Evolutionary conservation across 2,329 filamentous ascomycete species (phyloP).

Genomic region (Neofusicoccum sp.): DNA sequence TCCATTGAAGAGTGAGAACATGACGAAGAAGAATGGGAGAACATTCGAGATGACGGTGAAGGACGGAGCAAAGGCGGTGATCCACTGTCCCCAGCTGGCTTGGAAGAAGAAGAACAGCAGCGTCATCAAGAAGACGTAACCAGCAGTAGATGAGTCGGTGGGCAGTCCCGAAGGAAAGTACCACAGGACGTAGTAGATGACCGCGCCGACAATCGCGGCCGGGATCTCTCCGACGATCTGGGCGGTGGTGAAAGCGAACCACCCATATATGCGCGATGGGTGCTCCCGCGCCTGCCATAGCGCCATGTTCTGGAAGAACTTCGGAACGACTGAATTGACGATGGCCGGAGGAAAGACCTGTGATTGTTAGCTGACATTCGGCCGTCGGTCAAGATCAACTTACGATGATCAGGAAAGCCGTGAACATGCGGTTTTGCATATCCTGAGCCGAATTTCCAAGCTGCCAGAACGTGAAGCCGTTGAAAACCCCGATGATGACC

Average conservation of each 20-base stretch:
- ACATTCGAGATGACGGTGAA: conserved; percentile 75
- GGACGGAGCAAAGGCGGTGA: conserved; percentile 74
- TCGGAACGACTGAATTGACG: conserved; percentile 72
- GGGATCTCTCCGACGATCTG: conserved; percentile 73
- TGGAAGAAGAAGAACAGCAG: conserved; percentile 76
- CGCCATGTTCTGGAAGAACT: conserved; percentile 70
- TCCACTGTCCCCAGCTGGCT: conserved; percentile 77
- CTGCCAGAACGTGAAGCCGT: conserved; percentile 75
- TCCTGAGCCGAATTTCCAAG: conserved; percentile 64
- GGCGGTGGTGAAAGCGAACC: conserved; percentile 72
- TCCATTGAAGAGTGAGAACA: conserved; percentile 74
- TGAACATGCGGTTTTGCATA: conserved; percentile 78
- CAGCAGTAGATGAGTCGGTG: conserved; percentile 61
- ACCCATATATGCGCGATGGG: conserved; percentile 73
- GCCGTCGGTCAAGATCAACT: too few species aligned
- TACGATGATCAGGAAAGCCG: conserved; percentile 58
- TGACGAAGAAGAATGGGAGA: conserved; percentile 78
- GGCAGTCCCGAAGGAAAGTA: conserved; percentile 75
- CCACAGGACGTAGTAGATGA: conserved; percentile 73
- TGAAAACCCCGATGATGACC: conserved; percentile 72
- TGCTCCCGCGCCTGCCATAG: conserved; percentile 73
- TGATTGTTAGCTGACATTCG: too few species aligned
- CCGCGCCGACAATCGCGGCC: conserved; percentile 60
- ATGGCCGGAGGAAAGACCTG: conserved; percentile 67
- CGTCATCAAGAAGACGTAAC: conserved; percentile 76